A percentile compares a stretch with the other conserved stretches of the same genome.
These are phyloP conservation scores for Diutina ranongensis DNA, from an alignment of 1,139 yeast genomes.

Conservation along the genomic window DNA sequence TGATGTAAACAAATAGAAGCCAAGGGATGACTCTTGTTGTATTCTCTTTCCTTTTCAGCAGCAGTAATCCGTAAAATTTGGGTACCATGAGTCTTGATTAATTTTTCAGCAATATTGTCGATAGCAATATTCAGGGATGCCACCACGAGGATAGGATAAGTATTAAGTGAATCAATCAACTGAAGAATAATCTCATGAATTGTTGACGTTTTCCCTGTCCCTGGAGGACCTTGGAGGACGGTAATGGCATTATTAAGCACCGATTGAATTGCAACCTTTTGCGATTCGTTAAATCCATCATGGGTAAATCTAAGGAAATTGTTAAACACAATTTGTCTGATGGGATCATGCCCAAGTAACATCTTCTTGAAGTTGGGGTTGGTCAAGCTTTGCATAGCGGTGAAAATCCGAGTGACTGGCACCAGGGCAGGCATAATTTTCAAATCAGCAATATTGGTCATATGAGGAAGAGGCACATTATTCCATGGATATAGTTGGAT, in stretches of 20 bases:
- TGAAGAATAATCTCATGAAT: constrained; percentile 58
- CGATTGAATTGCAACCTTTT: constrained; percentile 55
- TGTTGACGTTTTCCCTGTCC: constrained; percentile 58
- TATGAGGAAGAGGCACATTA: constrained; percentile 33
- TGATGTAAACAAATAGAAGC: constrained; percentile 54
- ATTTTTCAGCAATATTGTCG: constrained; percentile 65
- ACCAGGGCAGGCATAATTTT: constrained; percentile 52
- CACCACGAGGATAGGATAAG: constrained; percentile 58
- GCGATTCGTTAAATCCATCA: constrained; percentile 47
- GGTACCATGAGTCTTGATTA: constrained; percentile 36
- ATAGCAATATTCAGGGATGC: constrained; percentile 72
- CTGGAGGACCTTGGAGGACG: constrained; percentile 58
- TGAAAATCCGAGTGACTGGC: constrained; percentile 49
- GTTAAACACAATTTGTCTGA: constrained; percentile 45
- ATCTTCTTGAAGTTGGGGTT: constrained; percentile 47
- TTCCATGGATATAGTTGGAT: constrained; percentile 51
- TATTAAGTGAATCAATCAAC: constrained; percentile 36
- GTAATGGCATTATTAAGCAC: constrained; percentile 58
- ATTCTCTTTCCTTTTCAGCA: constrained; percentile 49
- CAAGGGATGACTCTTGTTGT: constrained; percentile 42
- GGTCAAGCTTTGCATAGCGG: constrained; percentile 49
- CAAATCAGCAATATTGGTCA: constrained; percentile 25
- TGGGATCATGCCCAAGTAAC: constrained; percentile 49
- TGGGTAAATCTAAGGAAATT: constrained; percentile 40
- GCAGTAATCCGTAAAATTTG: constrained; percentile 52